A percentile compares a stretch with the other conserved stretches of the same genome.
Conservation (phyloP, 2,329 filamentous ascomycete genomes). For the Talaromyces sp. region DNA sequence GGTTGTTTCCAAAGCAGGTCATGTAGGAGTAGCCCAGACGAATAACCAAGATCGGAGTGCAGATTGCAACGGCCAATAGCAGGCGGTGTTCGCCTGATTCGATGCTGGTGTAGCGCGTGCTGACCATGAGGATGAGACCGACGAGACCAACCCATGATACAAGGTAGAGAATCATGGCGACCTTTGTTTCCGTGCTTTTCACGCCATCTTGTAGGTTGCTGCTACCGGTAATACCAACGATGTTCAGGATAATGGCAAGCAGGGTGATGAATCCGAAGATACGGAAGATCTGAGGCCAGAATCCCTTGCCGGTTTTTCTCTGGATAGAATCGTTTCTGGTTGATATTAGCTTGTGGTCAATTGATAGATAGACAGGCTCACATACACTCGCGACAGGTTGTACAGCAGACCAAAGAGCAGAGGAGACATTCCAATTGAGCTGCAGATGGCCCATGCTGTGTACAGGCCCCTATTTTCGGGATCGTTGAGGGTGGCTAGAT, state of each 20-base stretch:
- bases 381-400: constrained; percentile 16
- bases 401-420: constrained; percentile 12
- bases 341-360: background rate
- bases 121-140: constrained; percentile 29
- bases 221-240: constrained; percentile 38
- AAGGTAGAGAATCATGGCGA: constrained; percentile 35
- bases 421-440: constrained; percentile 16
- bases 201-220: constrained; percentile 21
- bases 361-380: background rate
- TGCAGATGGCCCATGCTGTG: constrained; percentile 21
- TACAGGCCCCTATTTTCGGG: constrained; percentile 19
- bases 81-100: constrained; percentile 23
- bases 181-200: constrained; percentile 34
- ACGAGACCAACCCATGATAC: constrained; percentile 22
- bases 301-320: constrained; percentile 12
- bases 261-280: constrained; percentile 26
- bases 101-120: constrained; percentile 19
- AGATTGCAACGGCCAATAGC: constrained; percentile 21
- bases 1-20: constrained; percentile 17
- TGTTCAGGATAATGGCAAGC: constrained; percentile 32
- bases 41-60: constrained; percentile 25
- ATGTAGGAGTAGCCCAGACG: constrained; percentile 26
- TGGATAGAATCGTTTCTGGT: constrained; percentile 20
- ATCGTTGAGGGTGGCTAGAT: constrained; percentile 20
- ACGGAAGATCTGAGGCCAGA: constrained; percentile 22